Percentiles rank a stretch among this genome's conserved stretches.
Conservation (phyloP, 2,329 filamentous ascomycete genomes). For the Cladorrhinum sp. region DNA sequence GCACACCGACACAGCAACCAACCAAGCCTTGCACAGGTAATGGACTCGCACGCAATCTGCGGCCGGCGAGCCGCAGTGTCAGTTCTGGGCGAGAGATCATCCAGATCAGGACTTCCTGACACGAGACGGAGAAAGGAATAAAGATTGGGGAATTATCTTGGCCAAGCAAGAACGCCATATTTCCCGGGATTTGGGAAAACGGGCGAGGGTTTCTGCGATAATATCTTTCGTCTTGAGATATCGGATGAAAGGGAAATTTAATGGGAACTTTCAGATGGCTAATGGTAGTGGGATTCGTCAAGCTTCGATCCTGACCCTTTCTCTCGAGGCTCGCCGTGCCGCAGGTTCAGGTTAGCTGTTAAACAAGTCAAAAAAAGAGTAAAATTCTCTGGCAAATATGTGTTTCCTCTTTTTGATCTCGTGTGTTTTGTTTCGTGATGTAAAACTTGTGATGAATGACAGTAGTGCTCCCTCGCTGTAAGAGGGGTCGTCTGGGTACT, state of each 20-base stretch:
- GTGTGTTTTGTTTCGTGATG: neutral
- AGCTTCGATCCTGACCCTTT: neutral
- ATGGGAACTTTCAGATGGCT: slow-evolving; percentile 1
- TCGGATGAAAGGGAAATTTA: neutral
- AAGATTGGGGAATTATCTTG: neutral
- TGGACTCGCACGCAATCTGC: neutral
- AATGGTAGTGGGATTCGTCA: neutral
- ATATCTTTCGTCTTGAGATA: neutral
- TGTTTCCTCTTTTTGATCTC: neutral
- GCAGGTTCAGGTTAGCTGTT: slow-evolving; percentile 36
- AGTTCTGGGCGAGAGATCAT: neutral
- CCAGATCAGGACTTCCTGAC: neutral
- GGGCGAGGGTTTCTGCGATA: neutral
- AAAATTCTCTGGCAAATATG: slow-evolving; percentile 31
- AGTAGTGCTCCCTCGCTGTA: too few species aligned
- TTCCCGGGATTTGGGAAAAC: neutral
- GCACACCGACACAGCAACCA: neutral
- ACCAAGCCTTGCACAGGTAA: neutral
- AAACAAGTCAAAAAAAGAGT: slow-evolving; percentile 38
- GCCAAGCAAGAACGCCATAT: neutral
- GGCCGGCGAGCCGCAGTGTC: slow-evolving; percentile 2
- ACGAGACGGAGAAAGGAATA: neutral
- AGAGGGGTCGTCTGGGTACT: too few species aligned
- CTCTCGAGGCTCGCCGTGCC: slow-evolving; percentile 4
- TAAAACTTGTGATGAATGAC: too few species aligned